Evolutionary conservation across 108 stramenopile species (phyloP), one percentile per base, ranked within the genome.

Genomic region (Heterococcus sp.): DNA sequence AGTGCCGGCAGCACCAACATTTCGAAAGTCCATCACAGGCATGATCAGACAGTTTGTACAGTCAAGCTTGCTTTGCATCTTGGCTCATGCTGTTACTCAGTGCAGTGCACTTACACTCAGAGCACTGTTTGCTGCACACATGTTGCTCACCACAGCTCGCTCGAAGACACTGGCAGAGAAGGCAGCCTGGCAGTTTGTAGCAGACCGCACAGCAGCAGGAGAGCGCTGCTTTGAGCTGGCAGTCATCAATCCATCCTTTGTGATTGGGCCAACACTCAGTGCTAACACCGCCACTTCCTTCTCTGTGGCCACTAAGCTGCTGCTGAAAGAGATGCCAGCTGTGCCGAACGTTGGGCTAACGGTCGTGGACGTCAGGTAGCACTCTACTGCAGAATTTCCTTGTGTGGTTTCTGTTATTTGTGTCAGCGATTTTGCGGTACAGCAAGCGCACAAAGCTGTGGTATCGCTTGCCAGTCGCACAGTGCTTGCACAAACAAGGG

Each of bases 141-240:
- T 34, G 67, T 68, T 33, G 32, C 68, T 73, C 68, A 64, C 0
- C n/a, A n/a, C n/a, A n/a, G n/a, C n/a, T n/a, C n/a, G n/a, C n/a
- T n/a, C n/a, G n/a, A 78, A 78, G 27, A 78, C 78, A 32, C 78
- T 78, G 27, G 78, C 78, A 5, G 78, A 78, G 74, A 78, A 66
- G 75, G 68, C 75, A 35, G 78, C 78, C 27, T 78, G 78, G 78
- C 67, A 75, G 35, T 68, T 37, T 27, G 68, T 32, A n/a, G 68
- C 65, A 29, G 26, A 37, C 65, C n/a, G 0, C 26, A 66, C 38
- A 27, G n/a, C 21, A 63, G 46, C 36, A 11, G 71, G 66, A 34
- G 64, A 75, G 46, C n/a, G 40, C 30, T 30, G n/a, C 30, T 67
- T 69, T 26, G 75, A 78, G 32, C 75, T 78, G 65, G 63, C 74